phyloP scores from a whole-genome alignment of 164 flowering plant genomes.

The Protea cynaroides region DNA sequence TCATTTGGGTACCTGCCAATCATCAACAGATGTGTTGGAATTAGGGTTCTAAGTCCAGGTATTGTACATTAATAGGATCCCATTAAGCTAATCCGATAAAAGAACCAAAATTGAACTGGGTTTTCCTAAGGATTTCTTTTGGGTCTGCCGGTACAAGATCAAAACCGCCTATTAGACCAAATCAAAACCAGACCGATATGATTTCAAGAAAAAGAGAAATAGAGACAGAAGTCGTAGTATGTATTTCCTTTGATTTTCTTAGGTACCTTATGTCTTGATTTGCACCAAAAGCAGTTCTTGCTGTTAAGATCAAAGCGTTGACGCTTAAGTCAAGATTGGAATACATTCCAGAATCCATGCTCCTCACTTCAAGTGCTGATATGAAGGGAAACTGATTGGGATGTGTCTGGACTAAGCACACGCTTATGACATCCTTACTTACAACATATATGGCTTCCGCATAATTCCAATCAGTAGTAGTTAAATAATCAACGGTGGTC shows the following conservation, averaged over 20 bases:
- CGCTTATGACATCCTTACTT: constrained; percentile 15
- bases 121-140: too few species aligned
- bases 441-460: constrained; percentile 22
- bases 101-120: too few species aligned
- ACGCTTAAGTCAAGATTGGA: background rate
- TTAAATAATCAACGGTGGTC: constrained; percentile 16
- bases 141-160: too few species aligned
- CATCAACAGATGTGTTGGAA: background rate
- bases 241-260: too few species aligned
- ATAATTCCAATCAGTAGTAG: background rate
- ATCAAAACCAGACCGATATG: too few species aligned
- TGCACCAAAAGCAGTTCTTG: constrained; percentile 25
- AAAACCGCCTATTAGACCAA: too few species aligned
- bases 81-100: too few species aligned
- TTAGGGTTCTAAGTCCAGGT: too few species aligned
- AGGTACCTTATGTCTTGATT: constrained; percentile 18
- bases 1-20: constrained; percentile 32
- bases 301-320: constrained; percentile 16
- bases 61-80: too few species aligned
- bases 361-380: constrained; percentile 32
- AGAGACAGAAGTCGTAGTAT: too few species aligned
- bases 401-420: constrained; percentile 34
- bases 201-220: too few species aligned
- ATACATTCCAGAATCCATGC: constrained; percentile 26
- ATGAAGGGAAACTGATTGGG: constrained; percentile 37